These are phyloP conservation scores for Ochetophila trinervis DNA, from an alignment of 306 rosid species.

Conservation along the genomic window DNA sequence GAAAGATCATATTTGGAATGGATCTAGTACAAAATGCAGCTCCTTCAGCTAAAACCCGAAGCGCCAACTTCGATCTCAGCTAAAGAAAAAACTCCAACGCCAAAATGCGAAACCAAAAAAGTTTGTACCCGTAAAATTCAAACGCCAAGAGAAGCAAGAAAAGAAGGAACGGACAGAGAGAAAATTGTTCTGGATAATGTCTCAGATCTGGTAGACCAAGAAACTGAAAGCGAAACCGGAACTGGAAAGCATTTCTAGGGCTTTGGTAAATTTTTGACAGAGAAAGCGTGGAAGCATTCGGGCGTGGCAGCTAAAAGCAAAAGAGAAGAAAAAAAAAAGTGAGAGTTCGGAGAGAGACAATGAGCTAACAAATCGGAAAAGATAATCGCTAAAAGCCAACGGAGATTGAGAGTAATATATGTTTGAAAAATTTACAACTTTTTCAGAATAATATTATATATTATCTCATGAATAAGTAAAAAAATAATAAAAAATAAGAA, in stretches of 20 bases:
- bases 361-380: slow-evolving; percentile 29
- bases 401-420: slow-evolving; percentile 16
- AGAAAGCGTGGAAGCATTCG: slow-evolving; percentile 27
- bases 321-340: slow-evolving; percentile 27
- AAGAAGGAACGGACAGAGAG: not conserved
- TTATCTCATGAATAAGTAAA: not conserved
- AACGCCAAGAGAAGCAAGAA: slow-evolving; percentile 3
- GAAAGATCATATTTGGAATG: slow-evolving; percentile 19
- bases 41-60: slow-evolving; percentile 22
- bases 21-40: slow-evolving; percentile 46
- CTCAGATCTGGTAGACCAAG: slow-evolving; percentile 49
- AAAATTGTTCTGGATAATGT: slow-evolving; percentile 4
- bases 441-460: not conserved
- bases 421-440: not conserved
- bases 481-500: not conserved
- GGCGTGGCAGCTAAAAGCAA: slow-evolving; percentile 25
- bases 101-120: not conserved
- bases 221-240: slow-evolving; percentile 17
- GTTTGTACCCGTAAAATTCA: slow-evolving; percentile 7
- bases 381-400: slow-evolving; percentile 6
- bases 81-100: not conserved
- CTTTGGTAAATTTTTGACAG: slow-evolving; percentile 15
- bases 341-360: slow-evolving; percentile 31
- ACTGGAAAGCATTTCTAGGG: slow-evolving; percentile 40
- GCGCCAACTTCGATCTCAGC: slow-evolving; percentile 24